Base-by-base conservation (phyloP, 2,329 filamentous ascomycete species). In the Diplodia mutila region DNA sequence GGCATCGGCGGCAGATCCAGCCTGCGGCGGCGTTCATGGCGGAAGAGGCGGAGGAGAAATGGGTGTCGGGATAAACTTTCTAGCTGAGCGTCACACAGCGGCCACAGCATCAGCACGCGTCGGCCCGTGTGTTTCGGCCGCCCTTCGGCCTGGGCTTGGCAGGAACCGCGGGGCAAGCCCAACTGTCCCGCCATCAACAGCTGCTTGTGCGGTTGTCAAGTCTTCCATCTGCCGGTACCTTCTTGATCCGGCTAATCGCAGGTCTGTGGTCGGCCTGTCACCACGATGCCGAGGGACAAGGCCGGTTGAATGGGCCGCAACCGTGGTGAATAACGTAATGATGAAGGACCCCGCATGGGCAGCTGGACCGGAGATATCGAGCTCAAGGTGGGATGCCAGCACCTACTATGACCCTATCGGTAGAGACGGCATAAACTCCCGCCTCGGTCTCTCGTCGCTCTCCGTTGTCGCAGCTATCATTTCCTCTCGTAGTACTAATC, bases 1-100 rank as follows among this genome's bases (percentile, higher is more conserved):
- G 65, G 23, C 48, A 54, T 67, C 55, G 34, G 18, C 65, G 55
- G 32, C 65, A 67, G 46, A 67, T 21, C 65, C 65, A 67, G 48
- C 55, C 65, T 27, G 42, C 39, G 39, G 39, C 48, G 49, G 42
- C 55, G 32, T 67, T 61, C 65, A 67, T 67, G 65, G 57, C 39
- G 49, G 42, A n/a, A n/a, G 14, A 18, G 14, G 23, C 4, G 27
- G n/a, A 48, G 57, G 42, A 27, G 49, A 16, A 25, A 7, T 25
- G 49, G 18, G 37, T 48, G 51, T 66, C 25, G 63, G 23, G 63
- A 25, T 66, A 54, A 34, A 57, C 39, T 29, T 49, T 57, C 21
- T 32, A 52, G 34, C 16, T 25, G 52, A 5, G 25, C 46, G 61
- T 42, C 49, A 32, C 46, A 49, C 42, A 18, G 27, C 16, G n/a